Evolutionary conservation across 352 stramenopile genomes (phyloP).

Genomic region (Phytophthora uliginosa): DNA sequence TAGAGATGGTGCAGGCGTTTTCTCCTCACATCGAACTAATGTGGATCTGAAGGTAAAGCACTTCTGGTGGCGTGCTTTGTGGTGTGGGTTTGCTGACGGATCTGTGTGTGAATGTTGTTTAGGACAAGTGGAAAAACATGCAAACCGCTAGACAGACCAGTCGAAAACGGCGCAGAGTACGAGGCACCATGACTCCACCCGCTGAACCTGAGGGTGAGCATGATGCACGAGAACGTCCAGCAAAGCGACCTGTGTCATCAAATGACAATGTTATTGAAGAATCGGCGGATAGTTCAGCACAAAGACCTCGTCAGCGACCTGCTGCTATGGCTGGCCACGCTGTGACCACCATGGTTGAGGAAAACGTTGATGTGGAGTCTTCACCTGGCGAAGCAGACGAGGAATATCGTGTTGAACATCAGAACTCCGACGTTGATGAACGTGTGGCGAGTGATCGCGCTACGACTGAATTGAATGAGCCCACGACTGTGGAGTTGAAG

Average conservation of each 20-base stretch:
- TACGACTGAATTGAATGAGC: not conserved
- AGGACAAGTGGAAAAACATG: constrained; percentile 67
- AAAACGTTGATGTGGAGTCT: not conserved
- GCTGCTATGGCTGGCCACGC: not conserved
- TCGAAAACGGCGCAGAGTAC: constrained; percentile 15
- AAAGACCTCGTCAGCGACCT: not conserved
- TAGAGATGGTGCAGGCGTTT: constrained; percentile 43
- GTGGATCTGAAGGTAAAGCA: constrained; percentile 70
- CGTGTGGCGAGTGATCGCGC: not conserved
- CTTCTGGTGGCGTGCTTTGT: not conserved
- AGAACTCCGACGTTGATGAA: not conserved
- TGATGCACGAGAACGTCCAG: too few relatives aligned
- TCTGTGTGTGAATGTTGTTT: not conserved
- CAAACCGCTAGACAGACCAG: not conserved
- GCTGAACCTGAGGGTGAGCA: not conserved
- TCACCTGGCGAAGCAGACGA: not conserved
- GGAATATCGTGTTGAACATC: not conserved
- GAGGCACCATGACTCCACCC: not conserved
- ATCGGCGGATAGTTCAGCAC: not conserved
- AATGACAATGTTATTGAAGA: not conserved
- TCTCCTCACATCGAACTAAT: constrained; percentile 61
- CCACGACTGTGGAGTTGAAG: constrained; percentile 28
- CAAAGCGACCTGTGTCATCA: not conserved
- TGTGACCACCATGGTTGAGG: not conserved
- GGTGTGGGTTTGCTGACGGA: not conserved